A percentile compares a stretch with the other conserved stretches of the same genome.
Conservation (phyloP, 768 basidiomycete species). For the Ramaria rubella region DNA sequence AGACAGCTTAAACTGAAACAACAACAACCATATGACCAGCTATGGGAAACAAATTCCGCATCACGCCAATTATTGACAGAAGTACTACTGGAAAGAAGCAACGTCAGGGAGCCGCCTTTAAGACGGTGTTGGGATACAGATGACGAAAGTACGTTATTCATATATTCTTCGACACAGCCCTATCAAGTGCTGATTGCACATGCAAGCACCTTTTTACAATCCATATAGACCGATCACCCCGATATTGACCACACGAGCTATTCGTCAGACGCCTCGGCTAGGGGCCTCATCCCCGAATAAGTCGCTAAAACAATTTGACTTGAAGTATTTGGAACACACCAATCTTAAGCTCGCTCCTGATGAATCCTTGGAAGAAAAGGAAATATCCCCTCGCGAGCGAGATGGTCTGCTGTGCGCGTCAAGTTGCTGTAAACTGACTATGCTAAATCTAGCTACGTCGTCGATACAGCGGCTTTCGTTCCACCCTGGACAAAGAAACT, state of each 20-base stretch:
- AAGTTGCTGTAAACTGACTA: constrained; percentile 1
- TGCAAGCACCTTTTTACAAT: constrained; percentile 22
- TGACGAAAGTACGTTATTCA: background rate
- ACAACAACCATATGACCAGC: constrained; percentile 40
- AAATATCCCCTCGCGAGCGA: constrained; percentile 17
- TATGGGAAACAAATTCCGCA: constrained; percentile 28
- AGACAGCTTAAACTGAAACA: constrained; percentile 28
- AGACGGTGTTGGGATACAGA: background rate
- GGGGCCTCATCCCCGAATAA: constrained; percentile 20
- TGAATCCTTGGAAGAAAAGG: constrained; percentile 27
- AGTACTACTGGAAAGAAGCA: background rate
- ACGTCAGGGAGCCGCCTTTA: background rate
- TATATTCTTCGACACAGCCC: background rate
- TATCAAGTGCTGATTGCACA: background rate
- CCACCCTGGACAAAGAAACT: constrained; percentile 23
- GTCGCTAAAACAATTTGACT: constrained; percentile 14
- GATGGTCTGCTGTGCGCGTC: constrained; percentile 38
- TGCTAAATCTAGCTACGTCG: constrained; percentile 1
- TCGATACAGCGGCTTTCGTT: constrained; percentile 27
- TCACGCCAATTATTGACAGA: constrained; percentile 16
- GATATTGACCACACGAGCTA: constrained; percentile 40
- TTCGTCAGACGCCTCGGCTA: constrained; percentile 39
- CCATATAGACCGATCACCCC: constrained; percentile 35
- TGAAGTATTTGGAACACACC: constrained; percentile 20
- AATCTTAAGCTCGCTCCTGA: constrained; percentile 22